Conservation (phyloP, 1,284 basidiomycete species). For the Wallemia mellicola region DNA sequence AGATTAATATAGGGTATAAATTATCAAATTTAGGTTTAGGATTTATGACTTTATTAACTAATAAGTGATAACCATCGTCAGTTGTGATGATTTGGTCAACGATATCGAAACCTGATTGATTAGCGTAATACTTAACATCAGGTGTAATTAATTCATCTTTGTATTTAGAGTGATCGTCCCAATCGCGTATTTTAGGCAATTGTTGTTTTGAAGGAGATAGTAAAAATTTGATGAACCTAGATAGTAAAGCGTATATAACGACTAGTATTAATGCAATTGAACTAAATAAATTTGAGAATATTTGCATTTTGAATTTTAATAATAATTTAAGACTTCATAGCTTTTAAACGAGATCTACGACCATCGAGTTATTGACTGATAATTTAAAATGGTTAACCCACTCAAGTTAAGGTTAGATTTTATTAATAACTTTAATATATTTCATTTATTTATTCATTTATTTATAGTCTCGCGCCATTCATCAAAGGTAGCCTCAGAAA, state of each 20-base stretch:
- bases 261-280: slow-evolving; percentile 9
- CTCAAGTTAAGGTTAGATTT: neutral
- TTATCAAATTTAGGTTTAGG: slow-evolving; percentile 15
- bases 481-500: neutral
- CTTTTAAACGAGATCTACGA: neutral
- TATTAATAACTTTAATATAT: neutral
- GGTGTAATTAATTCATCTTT: slow-evolving; percentile 21
- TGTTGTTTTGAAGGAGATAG: slow-evolving; percentile 7
- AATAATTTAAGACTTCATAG: neutral
- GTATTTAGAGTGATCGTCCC: slow-evolving; percentile 25
- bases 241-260: slow-evolving; percentile 15
- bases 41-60: slow-evolving; percentile 24
- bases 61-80: slow-evolving; percentile 26
- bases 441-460: neutral
- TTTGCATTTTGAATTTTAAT: neutral
- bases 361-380: neutral
- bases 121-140: slow-evolving; percentile 27
- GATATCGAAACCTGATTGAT: slow-evolving; percentile 25
- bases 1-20: slow-evolving; percentile 28
- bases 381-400: neutral
- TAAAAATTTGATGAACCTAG: slow-evolving; percentile 3
- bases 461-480: neutral
- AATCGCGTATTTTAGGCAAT: slow-evolving; percentile 15
- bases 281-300: neutral
- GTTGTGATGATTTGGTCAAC: slow-evolving; percentile 26